Percentiles rank a stretch among this genome's conserved stretches.
Evolutionary conservation across 441 rosid species (phyloP).

Genomic region (Erysimum cheiri): DNA sequence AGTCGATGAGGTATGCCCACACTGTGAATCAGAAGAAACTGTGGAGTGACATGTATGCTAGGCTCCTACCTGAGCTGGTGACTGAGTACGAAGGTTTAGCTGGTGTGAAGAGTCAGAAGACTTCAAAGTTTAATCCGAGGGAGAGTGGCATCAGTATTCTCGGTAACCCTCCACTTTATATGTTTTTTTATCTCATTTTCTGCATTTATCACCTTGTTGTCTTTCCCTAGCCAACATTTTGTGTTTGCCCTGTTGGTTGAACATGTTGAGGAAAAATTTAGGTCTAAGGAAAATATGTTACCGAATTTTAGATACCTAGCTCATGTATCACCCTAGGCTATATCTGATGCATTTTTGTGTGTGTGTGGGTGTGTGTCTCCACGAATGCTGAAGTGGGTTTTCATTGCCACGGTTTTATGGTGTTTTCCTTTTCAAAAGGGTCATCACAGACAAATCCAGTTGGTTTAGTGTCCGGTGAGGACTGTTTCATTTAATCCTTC

Average conservation of each 20-base stretch:
- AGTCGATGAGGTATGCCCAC: constrained; percentile 69
- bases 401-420: constrained; percentile 13
- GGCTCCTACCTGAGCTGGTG: constrained; percentile 57
- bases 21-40: constrained; percentile 58
- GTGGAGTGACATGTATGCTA: constrained; percentile 63
- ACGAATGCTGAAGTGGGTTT: constrained; percentile 8
- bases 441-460: constrained; percentile 23
- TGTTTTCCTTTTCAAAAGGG: constrained; percentile 22
- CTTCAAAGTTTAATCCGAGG: constrained; percentile 45
- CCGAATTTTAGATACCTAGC: constrained; percentile 6
- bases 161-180: constrained; percentile 46
- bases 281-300: constrained; percentile 18
- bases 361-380: constrained; percentile 1
- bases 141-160: constrained; percentile 52
- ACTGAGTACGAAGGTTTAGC: constrained; percentile 61
- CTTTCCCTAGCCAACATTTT: not conserved
- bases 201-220: not conserved
- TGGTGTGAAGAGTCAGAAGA: constrained; percentile 52
- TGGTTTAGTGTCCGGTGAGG: constrained; percentile 8
- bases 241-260: constrained; percentile 25
- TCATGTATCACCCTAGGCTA: constrained; percentile 22
- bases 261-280: constrained; percentile 11
- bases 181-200: constrained; percentile 14
- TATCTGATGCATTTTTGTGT: constrained; percentile 17
- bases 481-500: constrained; percentile 27